Base-by-base conservation (phyloP, 73 alveolate species). In the Stentor coeruleus region DNA sequence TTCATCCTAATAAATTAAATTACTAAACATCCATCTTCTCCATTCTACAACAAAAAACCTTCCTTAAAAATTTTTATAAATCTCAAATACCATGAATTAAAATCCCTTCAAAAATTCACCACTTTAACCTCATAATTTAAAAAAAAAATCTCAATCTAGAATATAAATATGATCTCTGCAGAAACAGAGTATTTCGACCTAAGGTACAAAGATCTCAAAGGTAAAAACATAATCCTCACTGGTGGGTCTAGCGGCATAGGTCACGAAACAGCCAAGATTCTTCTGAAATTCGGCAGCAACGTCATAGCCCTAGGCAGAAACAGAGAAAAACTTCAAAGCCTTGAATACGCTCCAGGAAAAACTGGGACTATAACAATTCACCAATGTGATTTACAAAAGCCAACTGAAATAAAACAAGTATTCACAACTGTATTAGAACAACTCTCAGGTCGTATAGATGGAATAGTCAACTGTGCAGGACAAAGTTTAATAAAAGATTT, bases 241-340 rank as follows among this genome's bases (percentile, higher is more conserved):
- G 98, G 98, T 0, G 97, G 94, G 6, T 83, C 96, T 59, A 95
- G 98, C 3, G 98, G 92, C 1, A 89, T 93, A 26, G 99, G 99
- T 4, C 20, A 88, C 26, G 82, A 91, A 59, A 87, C 91, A 31
- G 99, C 94, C 1, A 93, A 90, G 86, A 93, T 90, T 39, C 89
- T 93, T 75, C 87, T 82, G 3, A 77, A 88, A 84, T 73, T 85
- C 77, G 94, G 90, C 3, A 93, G 95, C 38, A 89, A 81, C 42
- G 86, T 92, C 49, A 87, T 86, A 35, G 76, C 90, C 26, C 80
- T 90, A 58, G 86, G 94, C 26, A 91, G 91, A 76, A 59, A 87
- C 39, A 89, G 74, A 58, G 80, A 84, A n/a, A 90, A 90, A 58
- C 39, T 92, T 20, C 85, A 83, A 40, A 60, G 82, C 38, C 31